These are phyloP conservation scores for Kingdonia uniflora DNA, from an alignment of 164 flowering plant species.

Conservation along the genomic window DNA sequence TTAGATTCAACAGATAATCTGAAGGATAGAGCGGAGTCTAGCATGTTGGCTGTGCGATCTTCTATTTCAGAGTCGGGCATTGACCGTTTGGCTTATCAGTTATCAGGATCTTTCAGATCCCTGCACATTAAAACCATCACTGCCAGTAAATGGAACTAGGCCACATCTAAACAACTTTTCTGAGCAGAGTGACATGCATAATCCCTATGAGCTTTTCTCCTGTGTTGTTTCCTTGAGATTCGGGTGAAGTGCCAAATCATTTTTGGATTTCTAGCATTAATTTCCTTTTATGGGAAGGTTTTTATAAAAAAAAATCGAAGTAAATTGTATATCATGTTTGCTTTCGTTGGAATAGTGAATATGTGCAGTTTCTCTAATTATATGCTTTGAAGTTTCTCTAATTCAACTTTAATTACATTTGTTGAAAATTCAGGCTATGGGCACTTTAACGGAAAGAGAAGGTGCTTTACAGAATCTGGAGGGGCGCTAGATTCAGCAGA, in stretches of 20 bases:
- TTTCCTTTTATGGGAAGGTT: no score
- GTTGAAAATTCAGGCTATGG: no score
- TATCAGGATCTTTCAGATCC: conserved; percentile 16
- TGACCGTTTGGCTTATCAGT: conserved; percentile 14
- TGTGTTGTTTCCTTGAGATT: conserved; percentile 54
- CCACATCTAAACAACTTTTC: conserved; percentile 7
- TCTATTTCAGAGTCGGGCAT: conserved; percentile 9
- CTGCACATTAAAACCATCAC: conserved; percentile 10
- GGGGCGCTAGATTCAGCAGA: conserved; percentile 32
- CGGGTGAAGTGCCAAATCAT: conserved; percentile 21
- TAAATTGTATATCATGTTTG: no score
- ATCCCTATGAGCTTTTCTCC: conserved; percentile 36
- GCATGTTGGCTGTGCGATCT: conserved; percentile 13
- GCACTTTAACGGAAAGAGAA: conserved; percentile 24
- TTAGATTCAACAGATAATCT: conserved; percentile 25
- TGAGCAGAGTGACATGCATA: conserved; percentile 16
- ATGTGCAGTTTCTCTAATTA: no score
- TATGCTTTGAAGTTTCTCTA: no score
- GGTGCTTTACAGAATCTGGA: conserved; percentile 24
- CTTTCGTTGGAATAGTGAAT: no score
- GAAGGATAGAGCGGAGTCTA: conserved; percentile 19
- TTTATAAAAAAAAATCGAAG: no score
- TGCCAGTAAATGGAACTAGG: conserved; percentile 11
- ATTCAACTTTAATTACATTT: no score
- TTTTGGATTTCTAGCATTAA: background rate